Evolutionary conservation across 495 filamentous ascomycete species (phyloP), one percentile per base, ranked within the genome.

Genomic region (Hyaloscypha hepaticicola): DNA sequence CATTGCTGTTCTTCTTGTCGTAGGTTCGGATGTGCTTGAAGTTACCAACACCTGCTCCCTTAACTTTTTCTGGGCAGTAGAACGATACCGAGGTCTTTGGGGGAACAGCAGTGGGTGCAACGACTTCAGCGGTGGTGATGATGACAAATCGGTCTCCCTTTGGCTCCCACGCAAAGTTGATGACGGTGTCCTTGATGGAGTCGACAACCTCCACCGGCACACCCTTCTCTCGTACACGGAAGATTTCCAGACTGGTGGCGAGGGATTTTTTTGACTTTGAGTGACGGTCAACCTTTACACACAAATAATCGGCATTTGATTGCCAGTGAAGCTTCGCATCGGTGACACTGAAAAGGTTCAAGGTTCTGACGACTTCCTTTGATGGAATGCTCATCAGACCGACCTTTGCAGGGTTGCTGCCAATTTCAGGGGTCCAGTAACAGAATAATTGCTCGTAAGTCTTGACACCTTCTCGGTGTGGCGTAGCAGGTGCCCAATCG

Each of bases 81-180:
- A 99, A 99, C 22, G 91, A 86, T 19, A 98, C 93, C 1, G 91
- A 83, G 9, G 94, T 97, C 81, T 97, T 97, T 66, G 95, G 94
- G n/a, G 90, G 85, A 24, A 84, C 82, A 38, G 89, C 88, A 2
- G 90, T 87, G 29, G 89, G 86, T 31, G 85, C 84, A 31, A 90
- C 78, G 12, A 90, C 85, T 76, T 99, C 95, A 16, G 91, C 89
- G 5, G 89, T 91, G n/a, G 91, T 97, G 77, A 99, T 99, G 72
- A 96, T 85, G 63, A 97, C 94, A 77, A 99, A 99, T 52, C 95
- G 87, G 71, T 96, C 92, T 61, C 95, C 95, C 78, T 96, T 95
- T 45, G 95, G 95, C 72, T 99, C 95, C 95, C 95, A 99, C 7
- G 95, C 90, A 70, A 99, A 99, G 81, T 99, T 99, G 76, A 97